These are phyloP conservation scores for Luvunga scandens DNA, from an alignment of 345 rosid species.

Conservation along the genomic window DNA sequence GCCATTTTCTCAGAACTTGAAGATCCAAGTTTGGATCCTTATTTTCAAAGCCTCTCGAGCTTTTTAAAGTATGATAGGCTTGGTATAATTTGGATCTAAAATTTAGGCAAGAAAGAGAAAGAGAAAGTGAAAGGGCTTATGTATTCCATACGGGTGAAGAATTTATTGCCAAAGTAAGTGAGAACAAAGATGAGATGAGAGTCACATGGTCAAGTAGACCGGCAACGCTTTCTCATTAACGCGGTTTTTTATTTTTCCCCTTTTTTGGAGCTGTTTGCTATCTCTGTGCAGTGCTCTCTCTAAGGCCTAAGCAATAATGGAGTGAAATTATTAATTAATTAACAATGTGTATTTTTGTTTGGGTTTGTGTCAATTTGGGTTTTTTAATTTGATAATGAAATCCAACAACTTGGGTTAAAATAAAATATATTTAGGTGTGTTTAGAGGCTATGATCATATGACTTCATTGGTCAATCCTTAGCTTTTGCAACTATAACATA, in stretches of 20 bases:
- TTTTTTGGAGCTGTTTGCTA: neutral
- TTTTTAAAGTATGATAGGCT: slow-evolving; percentile 1
- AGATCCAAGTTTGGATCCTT: neutral
- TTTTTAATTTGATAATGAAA: neutral
- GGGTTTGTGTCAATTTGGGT: neutral
- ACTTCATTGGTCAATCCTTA: neutral
- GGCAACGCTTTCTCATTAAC: neutral
- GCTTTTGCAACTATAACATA: neutral
- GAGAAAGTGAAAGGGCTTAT: neutral
- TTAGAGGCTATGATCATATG: neutral
- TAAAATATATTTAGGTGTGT: neutral
- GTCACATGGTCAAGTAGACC: slow-evolving; percentile 35
- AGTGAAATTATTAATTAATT: neutral
- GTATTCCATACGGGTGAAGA: slow-evolving; percentile 8
- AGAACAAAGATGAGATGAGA: slow-evolving; percentile 30
- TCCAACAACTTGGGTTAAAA: neutral
- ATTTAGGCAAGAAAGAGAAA: neutral
- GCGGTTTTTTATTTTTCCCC: neutral
- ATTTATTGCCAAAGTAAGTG: slow-evolving; percentile 26
- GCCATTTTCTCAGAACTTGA: neutral
- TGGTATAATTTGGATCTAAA: slow-evolving; percentile 4
- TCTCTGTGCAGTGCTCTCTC: neutral
- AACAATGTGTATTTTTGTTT: neutral
- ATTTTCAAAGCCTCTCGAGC: neutral
- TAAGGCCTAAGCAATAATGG: neutral